Base-by-base conservation (phyloP, 208 protist species). In the Vickermania ingenoplastis region DNA sequence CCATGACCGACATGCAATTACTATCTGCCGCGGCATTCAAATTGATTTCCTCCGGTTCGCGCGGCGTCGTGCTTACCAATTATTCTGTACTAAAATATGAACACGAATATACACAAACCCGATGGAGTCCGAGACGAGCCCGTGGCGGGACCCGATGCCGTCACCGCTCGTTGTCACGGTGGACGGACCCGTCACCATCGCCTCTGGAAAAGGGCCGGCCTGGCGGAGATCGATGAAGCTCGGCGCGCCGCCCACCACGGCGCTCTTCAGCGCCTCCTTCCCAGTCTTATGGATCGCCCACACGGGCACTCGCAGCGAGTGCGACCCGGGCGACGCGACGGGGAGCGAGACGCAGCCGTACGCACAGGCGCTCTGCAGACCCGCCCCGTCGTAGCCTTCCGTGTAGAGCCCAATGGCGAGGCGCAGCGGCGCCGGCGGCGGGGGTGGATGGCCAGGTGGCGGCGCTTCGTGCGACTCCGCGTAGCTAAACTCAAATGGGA, bases 251-350 rank as follows among this genome's bases (percentile, higher is more conserved):
- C 84, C 84, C 2, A 91, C 26, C 45, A 91, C 56, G 14, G 62
- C 41, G 14, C 68, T 72, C 45, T 68, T 63, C 2, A 91, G 53
- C 41, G 78, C 85, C 79, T 91, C 84, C 24, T 67, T 64, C 0
- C 81, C 81, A 1, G 62, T 89, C 57, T 67, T 69, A 48, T 75
- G 75, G 5, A 77, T 75, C 1, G 67, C 64, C 84, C 84, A 91
- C 63, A 91, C 60, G 30, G 58, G 71, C 3, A 61, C 72, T 14
- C 41, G 26, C 1, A 87, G 0, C 31, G 52, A 22, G 68, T 89
- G 81, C 0, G 60, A 51, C 0, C 84, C 84, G 0, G 84, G 81
- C 4, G 56, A 62, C 13, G 57, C 67, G 26, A 75, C 67, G 17
- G 81, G 77, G 2, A 91, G 59, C 14, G 73, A 58, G 21, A 87